Evolutionary conservation across 2,329 filamentous ascomycete species (phyloP).

Genomic region (Davidsoniella australis): DNA sequence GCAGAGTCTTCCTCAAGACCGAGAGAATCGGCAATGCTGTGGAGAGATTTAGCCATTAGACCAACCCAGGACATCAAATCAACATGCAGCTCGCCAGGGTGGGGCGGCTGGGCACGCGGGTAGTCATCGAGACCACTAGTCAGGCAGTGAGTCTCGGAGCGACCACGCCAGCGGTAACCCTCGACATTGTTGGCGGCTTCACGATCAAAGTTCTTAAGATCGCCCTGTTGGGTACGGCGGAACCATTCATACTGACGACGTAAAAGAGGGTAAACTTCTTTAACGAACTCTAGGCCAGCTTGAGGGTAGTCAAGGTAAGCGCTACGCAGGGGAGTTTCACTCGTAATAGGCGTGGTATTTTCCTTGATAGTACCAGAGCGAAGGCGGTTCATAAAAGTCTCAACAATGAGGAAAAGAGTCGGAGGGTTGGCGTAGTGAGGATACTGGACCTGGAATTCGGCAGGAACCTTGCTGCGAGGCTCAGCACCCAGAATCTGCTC

Average conservation of each 20-base stretch:
- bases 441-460: constrained; percentile 88
- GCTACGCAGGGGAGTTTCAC: constrained; percentile 11
- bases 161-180: constrained; percentile 86
- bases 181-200: constrained; percentile 79
- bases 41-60: constrained; percentile 80
- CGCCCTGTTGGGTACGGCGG: constrained; percentile 74
- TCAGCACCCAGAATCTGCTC: constrained; percentile 89
- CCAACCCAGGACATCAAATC: constrained; percentile 95
- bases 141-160: constrained; percentile 70
- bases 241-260: constrained; percentile 91
- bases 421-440: constrained; percentile 96
- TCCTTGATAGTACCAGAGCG: constrained; percentile 19
- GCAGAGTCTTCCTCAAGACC: constrained; percentile 58
- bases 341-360: constrained; percentile 5
- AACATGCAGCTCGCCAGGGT: constrained; percentile 87
- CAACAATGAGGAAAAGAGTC: constrained; percentile 79
- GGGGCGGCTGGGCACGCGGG: constrained; percentile 79
- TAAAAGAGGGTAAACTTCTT: constrained; percentile 67
- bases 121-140: constrained; percentile 95
- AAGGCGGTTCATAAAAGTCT: constrained; percentile 67
- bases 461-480: constrained; percentile 84
- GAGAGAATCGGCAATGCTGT: constrained; percentile 62
- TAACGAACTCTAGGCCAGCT: constrained; percentile 53
- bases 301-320: constrained; percentile 23
- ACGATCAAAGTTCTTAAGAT: constrained; percentile 81